Conservation (phyloP, 306 rosid genomes). For the Quercus cerris region DNA sequence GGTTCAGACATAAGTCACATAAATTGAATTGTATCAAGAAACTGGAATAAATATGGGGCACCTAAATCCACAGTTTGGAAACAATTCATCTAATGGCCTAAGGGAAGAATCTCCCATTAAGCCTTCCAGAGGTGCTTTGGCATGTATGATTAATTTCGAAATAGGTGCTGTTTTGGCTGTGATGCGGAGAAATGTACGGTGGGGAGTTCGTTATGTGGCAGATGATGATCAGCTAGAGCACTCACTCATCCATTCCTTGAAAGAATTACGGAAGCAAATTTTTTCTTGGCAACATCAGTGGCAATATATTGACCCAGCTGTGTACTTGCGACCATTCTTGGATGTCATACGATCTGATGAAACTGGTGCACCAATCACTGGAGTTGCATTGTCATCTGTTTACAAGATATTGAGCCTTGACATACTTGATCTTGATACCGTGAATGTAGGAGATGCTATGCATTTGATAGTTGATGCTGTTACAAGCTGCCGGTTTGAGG, state of each 20-base stretch:
- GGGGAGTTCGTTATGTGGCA: constrained; percentile 87
- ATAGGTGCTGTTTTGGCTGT: constrained; percentile 93
- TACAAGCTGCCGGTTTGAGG: constrained; percentile 96
- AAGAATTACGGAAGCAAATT: constrained; percentile 70
- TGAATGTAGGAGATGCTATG: constrained; percentile 85
- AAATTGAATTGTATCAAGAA: background rate
- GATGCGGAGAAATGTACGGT: constrained; percentile 93
- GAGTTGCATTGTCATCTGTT: constrained; percentile 92
- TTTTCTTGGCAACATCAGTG: constrained; percentile 94
- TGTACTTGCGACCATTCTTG: constrained; percentile 86
- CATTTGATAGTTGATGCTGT: constrained; percentile 94
- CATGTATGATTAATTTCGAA: constrained; percentile 94
- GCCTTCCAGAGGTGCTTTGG: constrained; percentile 60
- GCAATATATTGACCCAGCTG: constrained; percentile 79
- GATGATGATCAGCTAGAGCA: constrained; percentile 98
- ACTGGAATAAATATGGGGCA: constrained; percentile 55
- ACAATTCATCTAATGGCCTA: constrained; percentile 72
- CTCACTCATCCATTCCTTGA: constrained; percentile 82
- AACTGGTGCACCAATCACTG: constrained; percentile 94
- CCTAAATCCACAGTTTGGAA: constrained; percentile 64
- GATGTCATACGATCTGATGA: constrained; percentile 96
- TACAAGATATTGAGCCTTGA: constrained; percentile 89
- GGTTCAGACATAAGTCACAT: background rate
- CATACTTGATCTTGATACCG: constrained; percentile 77
- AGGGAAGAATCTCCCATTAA: constrained; percentile 66